phyloP scores from a whole-genome alignment of 1,284 basidiomycete species.

The Ceratobasidium sp. region DNA sequence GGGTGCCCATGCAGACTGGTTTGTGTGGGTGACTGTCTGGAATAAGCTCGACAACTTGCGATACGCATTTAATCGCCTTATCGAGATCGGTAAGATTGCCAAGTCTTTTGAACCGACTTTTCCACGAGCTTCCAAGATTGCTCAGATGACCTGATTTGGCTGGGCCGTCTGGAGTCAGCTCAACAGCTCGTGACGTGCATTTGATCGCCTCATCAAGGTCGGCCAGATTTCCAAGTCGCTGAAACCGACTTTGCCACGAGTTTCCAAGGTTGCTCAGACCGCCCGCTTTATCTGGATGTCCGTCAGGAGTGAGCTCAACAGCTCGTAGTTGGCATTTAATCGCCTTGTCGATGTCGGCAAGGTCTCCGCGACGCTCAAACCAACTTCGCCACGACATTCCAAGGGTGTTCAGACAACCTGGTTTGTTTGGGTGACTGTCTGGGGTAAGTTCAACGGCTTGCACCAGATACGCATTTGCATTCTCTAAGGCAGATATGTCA shows the following conservation, averaged over 20 bases:
- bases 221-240: neutral
- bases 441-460: no score
- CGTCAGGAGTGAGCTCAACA: neutral
- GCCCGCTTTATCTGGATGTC: neutral
- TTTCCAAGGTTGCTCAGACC: neutral
- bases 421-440: no score
- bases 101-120: neutral
- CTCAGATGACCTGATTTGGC: constrained; percentile 12
- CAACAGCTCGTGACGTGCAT: neutral
- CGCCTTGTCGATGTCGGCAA: neutral
- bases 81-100: constrained; percentile 5
- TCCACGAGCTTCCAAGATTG: constrained; percentile 3
- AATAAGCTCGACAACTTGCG: neutral
- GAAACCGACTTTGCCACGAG: neutral
- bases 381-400: no score
- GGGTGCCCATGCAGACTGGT: constrained; percentile 2
- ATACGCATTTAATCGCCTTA: constrained; percentile 13
- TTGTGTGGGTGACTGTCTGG: neutral
- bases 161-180: neutral
- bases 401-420: no score
- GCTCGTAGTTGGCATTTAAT: neutral
- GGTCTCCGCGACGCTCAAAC: no score
- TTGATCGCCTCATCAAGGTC: neutral
- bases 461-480: no score
- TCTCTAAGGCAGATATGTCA: no score